Base-by-base conservation (phyloP, 352 stramenopile genomes). In the Phytophthora vignae region DNA sequence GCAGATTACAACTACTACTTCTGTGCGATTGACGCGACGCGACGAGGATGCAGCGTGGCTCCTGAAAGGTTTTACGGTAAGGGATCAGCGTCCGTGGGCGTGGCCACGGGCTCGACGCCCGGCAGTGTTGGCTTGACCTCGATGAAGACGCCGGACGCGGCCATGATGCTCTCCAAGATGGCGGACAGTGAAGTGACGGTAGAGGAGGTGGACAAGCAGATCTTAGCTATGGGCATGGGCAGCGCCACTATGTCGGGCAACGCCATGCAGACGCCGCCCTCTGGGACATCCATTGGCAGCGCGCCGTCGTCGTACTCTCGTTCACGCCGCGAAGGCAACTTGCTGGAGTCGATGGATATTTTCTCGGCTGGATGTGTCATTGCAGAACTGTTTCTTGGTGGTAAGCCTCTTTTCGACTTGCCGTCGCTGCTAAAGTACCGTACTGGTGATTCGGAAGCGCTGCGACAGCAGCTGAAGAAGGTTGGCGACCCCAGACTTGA, bases 361-460 rank as follows among this genome's bases (percentile, higher is more conserved):
- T 99, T 99, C 81, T 99, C 97, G 44, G 85, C 97, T 10, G 98
- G 98, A 10, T 99, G 98, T 80, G 94, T 99, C 4, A 98, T 99
- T 44, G 97, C 98, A 11, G 97, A 99, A 82, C 61, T 97, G 15
- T 98, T 98, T 71, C 78, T 99, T 15, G 98, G 97, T 69, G 98
- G 97, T 19, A 98, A 98, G 61, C 90, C 93, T 38, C 86, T 98
- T 14, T 92, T 99, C 52, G 97, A 99, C 78, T 79, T 99, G 4
- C 91, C 94, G 21, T 91, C 86, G n/a, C 67, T 98, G 14, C 75
- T 98, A 14, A 92, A 92, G 46, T 97, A 97, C 58, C 88, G 90
- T 21, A 96, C 86, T 5, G 90, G 90, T 5, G 75, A 93, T 67
- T 83, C 79, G 7, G 91, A 92, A 4, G 64, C 87, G 21, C 60